Conservation (phyloP, 2,329 filamentous ascomycete species). For the Bipolaris cookei region DNA sequence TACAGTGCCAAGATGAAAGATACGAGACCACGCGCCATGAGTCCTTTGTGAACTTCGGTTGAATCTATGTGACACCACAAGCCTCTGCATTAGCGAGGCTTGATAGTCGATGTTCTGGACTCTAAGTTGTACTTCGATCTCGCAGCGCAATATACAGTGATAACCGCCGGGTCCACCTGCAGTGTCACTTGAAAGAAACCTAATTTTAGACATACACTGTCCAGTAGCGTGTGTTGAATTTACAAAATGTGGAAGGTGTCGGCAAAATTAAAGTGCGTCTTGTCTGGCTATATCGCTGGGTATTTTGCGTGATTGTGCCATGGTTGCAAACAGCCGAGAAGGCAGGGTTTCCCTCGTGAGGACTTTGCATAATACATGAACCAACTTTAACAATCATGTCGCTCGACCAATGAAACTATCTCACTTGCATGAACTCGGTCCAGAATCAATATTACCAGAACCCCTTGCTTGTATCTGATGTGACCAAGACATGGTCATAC, state of each 20-base stretch:
- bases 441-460: slow-evolving; percentile 27
- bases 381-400: slow-evolving; percentile 16
- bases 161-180: slow-evolving; percentile 25
- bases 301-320: slow-evolving; percentile 39
- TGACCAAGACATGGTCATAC: not conserved
- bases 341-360: slow-evolving; percentile 26
- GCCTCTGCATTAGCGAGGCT: slow-evolving; percentile 26
- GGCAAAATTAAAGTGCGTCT: slow-evolving; percentile 38
- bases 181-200: slow-evolving; percentile 33
- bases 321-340: slow-evolving; percentile 36
- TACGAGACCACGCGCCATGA: slow-evolving; percentile 33
- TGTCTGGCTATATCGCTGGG: slow-evolving; percentile 44
- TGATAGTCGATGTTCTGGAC: slow-evolving; percentile 29
- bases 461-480: slow-evolving; percentile 1
- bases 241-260: slow-evolving; percentile 22
- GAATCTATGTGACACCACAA: slow-evolving; percentile 30
- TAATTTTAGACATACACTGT: slow-evolving; percentile 20
- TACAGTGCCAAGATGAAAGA: slow-evolving; percentile 45
- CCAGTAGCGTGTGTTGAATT: slow-evolving; percentile 25
- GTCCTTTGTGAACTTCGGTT: slow-evolving; percentile 22
- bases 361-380: slow-evolving; percentile 31
- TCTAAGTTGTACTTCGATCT: slow-evolving; percentile 33
- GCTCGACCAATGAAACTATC: slow-evolving; percentile 19
- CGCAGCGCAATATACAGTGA: slow-evolving; percentile 27
- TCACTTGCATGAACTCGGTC: slow-evolving; percentile 17